A percentile compares a stretch with the other conserved stretches of the same genome.
Evolutionary conservation across 2,329 filamentous ascomycete genomes (phyloP).

Genomic region (Diaporthe sp.): DNA sequence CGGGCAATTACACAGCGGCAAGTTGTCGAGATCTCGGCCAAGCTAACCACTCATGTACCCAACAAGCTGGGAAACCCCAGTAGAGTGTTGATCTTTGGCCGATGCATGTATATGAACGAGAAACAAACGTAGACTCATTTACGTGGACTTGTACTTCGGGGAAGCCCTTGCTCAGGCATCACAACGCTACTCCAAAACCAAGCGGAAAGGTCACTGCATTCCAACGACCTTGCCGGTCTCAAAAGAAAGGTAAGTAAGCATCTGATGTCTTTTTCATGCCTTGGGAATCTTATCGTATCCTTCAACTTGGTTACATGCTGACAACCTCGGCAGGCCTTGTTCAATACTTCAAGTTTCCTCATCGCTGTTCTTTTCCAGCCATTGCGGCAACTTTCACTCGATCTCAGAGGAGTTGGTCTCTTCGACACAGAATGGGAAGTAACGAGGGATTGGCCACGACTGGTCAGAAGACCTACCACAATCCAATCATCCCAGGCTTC

Average conservation of each 20-base stretch:
- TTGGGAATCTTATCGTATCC: no score
- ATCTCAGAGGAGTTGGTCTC: no score
- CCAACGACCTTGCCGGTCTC: no score
- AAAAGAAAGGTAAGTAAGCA: not conserved
- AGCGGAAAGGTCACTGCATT: no score
- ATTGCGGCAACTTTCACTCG: not conserved
- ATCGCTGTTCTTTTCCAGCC: no score
- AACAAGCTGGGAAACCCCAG: not conserved
- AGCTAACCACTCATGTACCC: not conserved
- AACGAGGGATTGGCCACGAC: not conserved
- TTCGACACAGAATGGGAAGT: not conserved
- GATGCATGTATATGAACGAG: not conserved
- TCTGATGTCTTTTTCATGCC: not conserved
- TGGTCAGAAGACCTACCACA: not conserved
- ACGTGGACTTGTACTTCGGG: not conserved
- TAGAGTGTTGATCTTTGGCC: not conserved
- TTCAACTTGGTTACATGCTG: not conserved
- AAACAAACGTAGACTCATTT: not conserved
- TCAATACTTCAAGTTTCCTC: no score
- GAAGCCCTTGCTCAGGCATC: not conserved
- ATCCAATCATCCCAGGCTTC: constrained; percentile 4
- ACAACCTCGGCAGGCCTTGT: no score
- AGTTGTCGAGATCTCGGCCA: not conserved
- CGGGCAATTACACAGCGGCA: not conserved
- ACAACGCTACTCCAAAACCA: not conserved